Conservation (phyloP, 1,284 basidiomycete genomes). For the Coniferiporia sulphurascens region DNA sequence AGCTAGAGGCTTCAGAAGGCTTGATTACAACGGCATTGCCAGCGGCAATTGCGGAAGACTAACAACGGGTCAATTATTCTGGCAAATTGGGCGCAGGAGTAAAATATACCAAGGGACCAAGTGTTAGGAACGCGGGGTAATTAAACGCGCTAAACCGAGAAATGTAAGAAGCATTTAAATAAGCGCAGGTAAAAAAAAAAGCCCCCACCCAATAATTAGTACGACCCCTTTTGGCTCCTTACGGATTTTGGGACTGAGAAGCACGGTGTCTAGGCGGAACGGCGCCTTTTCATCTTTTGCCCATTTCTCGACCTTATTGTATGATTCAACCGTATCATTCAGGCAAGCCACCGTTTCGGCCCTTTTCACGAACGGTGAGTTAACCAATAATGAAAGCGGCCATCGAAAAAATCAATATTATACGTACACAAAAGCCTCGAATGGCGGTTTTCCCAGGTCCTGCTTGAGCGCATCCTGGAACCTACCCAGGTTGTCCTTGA, state of each 20-base stretch:
- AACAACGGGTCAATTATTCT: slow-evolving; percentile 1
- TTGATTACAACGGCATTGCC: slow-evolving; percentile 76
- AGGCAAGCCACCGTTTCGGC: slow-evolving; percentile 52
- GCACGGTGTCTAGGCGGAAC: slow-evolving; percentile 48
- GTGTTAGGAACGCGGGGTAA: slow-evolving; percentile 43
- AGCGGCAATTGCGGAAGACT: slow-evolving; percentile 78
- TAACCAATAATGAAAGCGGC: too few relatives aligned
- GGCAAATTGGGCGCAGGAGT: slow-evolving; percentile 2
- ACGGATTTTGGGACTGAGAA: slow-evolving; percentile 58
- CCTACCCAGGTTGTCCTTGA: slow-evolving; percentile 57
- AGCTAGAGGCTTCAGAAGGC: slow-evolving; percentile 75
- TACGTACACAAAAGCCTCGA: slow-evolving; percentile 56
- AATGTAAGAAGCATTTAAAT: not conserved
- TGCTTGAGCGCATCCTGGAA: slow-evolving; percentile 49
- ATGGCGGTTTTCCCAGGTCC: slow-evolving; percentile 53
- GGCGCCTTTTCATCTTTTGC: slow-evolving; percentile 59
- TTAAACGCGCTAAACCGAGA: slow-evolving; percentile 49
- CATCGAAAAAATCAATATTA: too few relatives aligned
- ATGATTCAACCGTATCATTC: slow-evolving; percentile 57
- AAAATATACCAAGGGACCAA: slow-evolving; percentile 50
- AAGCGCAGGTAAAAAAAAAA: too few relatives aligned
- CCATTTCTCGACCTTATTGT: slow-evolving; percentile 74
- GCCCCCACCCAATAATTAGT: slow-evolving; percentile 45
- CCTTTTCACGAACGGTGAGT: slow-evolving; percentile 30
- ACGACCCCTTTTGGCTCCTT: slow-evolving; percentile 78